phyloP scores from a whole-genome alignment of 2,329 filamentous ascomycete genomes.

The Leptographium galeiforme region DNA sequence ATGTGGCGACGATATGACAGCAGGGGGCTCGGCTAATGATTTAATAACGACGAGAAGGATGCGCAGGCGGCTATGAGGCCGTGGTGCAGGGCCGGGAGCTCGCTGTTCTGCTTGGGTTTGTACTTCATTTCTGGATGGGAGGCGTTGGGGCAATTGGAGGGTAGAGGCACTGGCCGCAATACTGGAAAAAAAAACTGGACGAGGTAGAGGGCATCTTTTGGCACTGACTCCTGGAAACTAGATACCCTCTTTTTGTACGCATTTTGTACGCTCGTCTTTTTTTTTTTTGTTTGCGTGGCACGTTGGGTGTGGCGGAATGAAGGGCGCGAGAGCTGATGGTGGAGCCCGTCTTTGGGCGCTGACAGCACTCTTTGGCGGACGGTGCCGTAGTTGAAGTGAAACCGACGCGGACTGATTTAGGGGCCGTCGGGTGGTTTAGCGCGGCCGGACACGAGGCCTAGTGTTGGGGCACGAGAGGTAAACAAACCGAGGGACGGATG shows the following conservation, averaged over 20 bases:
- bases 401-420: not conserved
- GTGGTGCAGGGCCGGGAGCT: no score
- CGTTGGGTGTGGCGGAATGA: not conserved
- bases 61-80: no score
- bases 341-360: not conserved
- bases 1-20: not conserved
- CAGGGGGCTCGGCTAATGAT: not conserved
- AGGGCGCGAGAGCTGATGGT: not conserved
- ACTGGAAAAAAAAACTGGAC: not conserved
- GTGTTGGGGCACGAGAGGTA: no score
- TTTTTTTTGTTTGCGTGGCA: not conserved
- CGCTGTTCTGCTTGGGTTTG: no score
- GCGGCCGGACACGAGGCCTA: not conserved
- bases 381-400: not conserved
- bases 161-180: not conserved
- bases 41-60: no score
- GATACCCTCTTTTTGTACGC: not conserved
- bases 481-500: no score
- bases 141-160: not conserved
- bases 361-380: not conserved
- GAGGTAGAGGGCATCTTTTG: not conserved
- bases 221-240: not conserved
- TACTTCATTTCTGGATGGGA: not conserved
- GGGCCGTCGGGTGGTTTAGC: not conserved
- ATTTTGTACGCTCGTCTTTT: not conserved